A percentile compares a stretch with the other conserved stretches of the same genome.
These are phyloP conservation scores for Umbellularia californica DNA, from an alignment of 164 flowering plant genomes.

Conservation along the genomic window DNA sequence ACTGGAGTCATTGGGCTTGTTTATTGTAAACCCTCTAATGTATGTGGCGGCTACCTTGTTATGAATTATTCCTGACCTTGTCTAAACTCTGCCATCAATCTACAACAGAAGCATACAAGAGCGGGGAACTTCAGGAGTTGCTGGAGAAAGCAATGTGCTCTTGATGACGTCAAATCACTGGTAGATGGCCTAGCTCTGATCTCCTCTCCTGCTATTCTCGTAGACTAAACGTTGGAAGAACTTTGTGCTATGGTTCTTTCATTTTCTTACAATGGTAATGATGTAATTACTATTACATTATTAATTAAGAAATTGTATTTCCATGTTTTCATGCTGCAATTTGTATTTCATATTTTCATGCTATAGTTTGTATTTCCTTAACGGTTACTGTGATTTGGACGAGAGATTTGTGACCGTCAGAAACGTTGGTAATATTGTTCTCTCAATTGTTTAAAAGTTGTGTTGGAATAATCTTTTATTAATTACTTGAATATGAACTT, in stretches of 20 bases:
- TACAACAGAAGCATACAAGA: conserved; percentile 76
- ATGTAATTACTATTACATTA: too few species aligned
- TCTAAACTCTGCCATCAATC: background rate
- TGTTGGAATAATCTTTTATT: too few species aligned
- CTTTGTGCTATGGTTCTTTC: background rate
- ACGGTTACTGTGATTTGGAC: too few species aligned
- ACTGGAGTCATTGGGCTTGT: background rate
- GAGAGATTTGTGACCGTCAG: too few species aligned
- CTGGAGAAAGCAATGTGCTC: conserved; percentile 84
- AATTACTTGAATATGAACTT: too few species aligned
- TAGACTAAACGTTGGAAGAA: background rate
- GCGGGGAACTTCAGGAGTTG: conserved; percentile 73
- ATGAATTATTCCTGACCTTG: background rate
- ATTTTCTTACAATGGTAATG: background rate
- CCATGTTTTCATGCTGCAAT: too few species aligned
- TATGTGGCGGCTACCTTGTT: background rate
- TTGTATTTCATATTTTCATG: too few species aligned
- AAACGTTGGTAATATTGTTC: too few species aligned
- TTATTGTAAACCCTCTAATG: background rate
- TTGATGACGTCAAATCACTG: conserved; percentile 21
- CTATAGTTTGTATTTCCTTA: too few species aligned
- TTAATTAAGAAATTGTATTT: too few species aligned
- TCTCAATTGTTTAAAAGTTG: too few species aligned
- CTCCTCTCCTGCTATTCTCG: background rate
- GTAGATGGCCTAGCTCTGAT: background rate